Conservation (phyloP, 176 grass and related monocot species). For the Bonia amplexicaulis region DNA sequence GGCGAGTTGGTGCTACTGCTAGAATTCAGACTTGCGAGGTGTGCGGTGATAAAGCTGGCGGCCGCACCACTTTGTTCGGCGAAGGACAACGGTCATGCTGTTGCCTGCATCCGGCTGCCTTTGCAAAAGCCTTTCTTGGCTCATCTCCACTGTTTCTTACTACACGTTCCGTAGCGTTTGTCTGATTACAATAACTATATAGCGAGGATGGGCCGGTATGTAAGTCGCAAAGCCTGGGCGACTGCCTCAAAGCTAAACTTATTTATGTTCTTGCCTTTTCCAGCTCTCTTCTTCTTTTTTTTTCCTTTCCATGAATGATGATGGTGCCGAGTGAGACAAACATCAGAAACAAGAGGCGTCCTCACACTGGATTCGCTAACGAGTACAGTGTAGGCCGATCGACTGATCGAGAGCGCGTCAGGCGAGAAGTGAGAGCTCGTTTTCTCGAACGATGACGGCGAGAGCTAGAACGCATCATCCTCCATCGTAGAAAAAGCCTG, state of each 20-base stretch:
- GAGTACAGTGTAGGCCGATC: not conserved
- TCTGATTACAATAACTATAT: conserved; percentile 5
- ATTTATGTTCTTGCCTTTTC: conserved; percentile 10
- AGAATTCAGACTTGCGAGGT: not conserved
- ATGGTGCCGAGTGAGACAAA: conserved; percentile 8
- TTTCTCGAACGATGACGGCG: not conserved
- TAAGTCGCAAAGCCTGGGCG: conserved; percentile 17
- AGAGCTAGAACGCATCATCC: not conserved
- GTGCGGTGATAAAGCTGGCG: not conserved
- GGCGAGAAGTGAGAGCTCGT: not conserved
- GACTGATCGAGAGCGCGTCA: not conserved
- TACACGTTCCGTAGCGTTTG: conserved; percentile 31
- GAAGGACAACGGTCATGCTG: no score
- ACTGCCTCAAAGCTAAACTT: conserved; percentile 8
- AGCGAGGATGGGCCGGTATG: conserved; percentile 18
- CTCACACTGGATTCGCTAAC: not conserved
- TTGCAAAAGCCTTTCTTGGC: no score
- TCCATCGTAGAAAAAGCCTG: not conserved
- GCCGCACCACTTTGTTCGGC: not conserved
- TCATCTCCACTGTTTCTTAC: no score
- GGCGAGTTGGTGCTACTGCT: not conserved
- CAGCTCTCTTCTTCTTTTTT: not conserved
- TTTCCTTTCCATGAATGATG: not conserved
- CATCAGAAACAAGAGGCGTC: conserved; percentile 22
- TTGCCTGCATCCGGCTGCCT: no score